Percentiles rank a stretch among this genome's conserved stretches.
Conservation (phyloP, 2,329 filamentous ascomycete genomes). For the Nemania sp. region DNA sequence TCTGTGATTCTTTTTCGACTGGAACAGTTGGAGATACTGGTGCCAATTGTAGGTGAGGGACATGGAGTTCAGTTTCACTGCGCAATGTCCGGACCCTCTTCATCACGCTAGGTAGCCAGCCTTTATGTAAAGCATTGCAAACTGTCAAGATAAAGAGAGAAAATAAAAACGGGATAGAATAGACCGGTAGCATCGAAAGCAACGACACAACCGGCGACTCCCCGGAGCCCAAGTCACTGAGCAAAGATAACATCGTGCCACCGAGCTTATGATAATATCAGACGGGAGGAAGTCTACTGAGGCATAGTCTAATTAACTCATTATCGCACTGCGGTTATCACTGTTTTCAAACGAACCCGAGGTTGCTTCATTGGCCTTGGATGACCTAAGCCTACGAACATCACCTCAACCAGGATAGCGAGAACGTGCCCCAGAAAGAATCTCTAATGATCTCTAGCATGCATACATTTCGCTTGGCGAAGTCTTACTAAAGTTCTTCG, state of each 20-base stretch:
- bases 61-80: constrained; percentile 8
- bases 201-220: constrained; percentile 10
- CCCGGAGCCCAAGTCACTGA: constrained; percentile 2
- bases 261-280: constrained; percentile 4
- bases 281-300: neutral
- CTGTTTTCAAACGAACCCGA: neutral
- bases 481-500: neutral
- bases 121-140: neutral
- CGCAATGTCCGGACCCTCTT: constrained; percentile 13
- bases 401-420: neutral
- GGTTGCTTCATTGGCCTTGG: constrained; percentile 7
- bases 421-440: neutral
- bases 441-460: neutral
- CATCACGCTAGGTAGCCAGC: constrained; percentile 1
- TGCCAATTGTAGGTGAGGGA: constrained; percentile 1
- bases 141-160: constrained; percentile 10
- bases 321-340: neutral
- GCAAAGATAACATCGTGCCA: constrained; percentile 23
- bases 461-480: neutral
- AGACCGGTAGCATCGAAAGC: constrained; percentile 8
- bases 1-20: constrained; percentile 11
- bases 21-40: neutral
- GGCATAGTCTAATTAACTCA: neutral
- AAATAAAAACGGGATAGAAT: constrained; percentile 9
- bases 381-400: neutral